phyloP scores from a whole-genome alignment of 1,284 basidiomycete species.

The Ganoderma sp. region DNA sequence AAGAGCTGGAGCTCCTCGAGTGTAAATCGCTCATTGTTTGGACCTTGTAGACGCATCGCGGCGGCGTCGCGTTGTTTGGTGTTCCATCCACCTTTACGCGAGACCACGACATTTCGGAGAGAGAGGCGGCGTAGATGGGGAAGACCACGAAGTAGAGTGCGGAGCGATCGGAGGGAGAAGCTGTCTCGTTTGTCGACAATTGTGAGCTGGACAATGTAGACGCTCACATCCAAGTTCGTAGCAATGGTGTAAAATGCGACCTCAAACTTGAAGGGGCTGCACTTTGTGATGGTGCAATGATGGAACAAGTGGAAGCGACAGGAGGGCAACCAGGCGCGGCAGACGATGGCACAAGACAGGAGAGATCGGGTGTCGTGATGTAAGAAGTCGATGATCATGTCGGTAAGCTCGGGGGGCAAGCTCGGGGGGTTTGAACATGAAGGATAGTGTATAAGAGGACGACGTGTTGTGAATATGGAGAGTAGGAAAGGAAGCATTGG shows the following conservation, averaged over 20 bases:
- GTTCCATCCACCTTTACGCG: no score
- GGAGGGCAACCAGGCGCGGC: background rate
- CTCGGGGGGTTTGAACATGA: no score
- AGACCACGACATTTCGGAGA: background rate
- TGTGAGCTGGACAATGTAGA: background rate
- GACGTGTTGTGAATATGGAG: no score
- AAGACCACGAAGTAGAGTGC: background rate
- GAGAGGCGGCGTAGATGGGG: background rate
- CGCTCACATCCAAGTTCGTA: background rate
- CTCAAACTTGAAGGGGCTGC: background rate
- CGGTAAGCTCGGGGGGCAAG: background rate
- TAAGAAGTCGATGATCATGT: background rate
- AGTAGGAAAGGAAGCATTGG: no score
- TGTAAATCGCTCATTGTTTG: background rate
- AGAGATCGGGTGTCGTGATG: background rate
- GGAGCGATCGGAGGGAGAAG: background rate
- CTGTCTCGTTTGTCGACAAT: background rate
- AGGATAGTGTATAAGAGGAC: no score
- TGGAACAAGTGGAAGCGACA: background rate
- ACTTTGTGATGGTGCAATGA: background rate
- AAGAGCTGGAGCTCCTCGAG: constrained; percentile 1
- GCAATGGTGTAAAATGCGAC: background rate
- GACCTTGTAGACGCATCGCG: no score
- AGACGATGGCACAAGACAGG: background rate
- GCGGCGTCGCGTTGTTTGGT: no score